Evolutionary conservation across 225 moss, liverwort and hornwort species (phyloP).

Genomic region (Pseudoscleropodium purum): DNA sequence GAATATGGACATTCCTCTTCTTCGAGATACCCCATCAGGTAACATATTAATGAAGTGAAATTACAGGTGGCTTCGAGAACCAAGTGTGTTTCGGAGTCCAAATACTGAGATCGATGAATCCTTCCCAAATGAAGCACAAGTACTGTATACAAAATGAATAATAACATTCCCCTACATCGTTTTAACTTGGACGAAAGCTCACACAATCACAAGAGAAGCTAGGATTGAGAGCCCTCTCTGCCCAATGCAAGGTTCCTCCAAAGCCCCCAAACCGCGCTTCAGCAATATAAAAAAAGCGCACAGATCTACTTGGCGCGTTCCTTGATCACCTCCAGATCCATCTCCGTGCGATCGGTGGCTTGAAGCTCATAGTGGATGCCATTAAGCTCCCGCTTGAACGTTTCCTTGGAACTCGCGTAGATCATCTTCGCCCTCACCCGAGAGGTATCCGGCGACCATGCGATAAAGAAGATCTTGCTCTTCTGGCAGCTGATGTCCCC

Average conservation of each 20-base stretch:
- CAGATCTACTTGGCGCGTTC: slow-evolving; percentile 64
- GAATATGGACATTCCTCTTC: background rate
- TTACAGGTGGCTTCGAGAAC: slow-evolving; percentile 16
- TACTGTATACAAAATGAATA: slow-evolving; percentile 45
- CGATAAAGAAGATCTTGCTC: slow-evolving; percentile 98
- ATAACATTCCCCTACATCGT: slow-evolving; percentile 19
- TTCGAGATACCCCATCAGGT: slow-evolving; percentile 2
- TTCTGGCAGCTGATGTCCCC: slow-evolving; percentile 79
- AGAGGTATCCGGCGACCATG: slow-evolving; percentile 75
- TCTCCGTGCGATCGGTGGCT: slow-evolving; percentile 88
- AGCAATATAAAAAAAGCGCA: background rate
- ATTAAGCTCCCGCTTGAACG: slow-evolving; percentile 81
- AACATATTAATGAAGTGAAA: slow-evolving; percentile 17
- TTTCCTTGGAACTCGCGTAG: slow-evolving; percentile 92
- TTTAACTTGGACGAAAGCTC: slow-evolving; percentile 4
- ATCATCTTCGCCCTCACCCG: slow-evolving; percentile 90
- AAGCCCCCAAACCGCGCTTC: slow-evolving; percentile 5
- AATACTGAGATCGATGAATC: slow-evolving; percentile 15
- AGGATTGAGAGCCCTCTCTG: background rate
- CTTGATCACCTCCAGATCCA: slow-evolving; percentile 95
- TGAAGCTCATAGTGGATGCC: slow-evolving; percentile 89
- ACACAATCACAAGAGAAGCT: slow-evolving; percentile 8
- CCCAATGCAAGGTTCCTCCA: background rate
- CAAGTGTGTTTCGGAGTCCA: slow-evolving; percentile 14
- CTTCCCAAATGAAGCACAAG: slow-evolving; percentile 30